Base-by-base conservation (phyloP, 306 rosid species). In the Senna siamea region DNA sequence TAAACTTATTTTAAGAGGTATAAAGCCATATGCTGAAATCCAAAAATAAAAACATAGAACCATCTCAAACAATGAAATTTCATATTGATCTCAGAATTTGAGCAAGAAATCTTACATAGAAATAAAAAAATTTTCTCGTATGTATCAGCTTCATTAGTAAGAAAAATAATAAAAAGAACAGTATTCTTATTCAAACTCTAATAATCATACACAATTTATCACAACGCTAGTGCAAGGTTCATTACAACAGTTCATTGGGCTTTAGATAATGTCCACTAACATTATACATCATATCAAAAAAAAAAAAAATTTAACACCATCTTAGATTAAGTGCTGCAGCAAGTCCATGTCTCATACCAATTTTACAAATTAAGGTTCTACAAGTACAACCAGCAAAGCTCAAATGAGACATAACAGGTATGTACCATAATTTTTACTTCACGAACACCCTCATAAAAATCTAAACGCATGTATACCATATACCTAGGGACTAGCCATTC, bases 1-100 rank as follows among this genome's bases (percentile, higher is more conserved):
- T 19, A 26, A 35, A 28, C 23, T 26, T 46, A 78, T 83, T 77
- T 83, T 75, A 44, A 41, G 50, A 44, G n/a, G 17, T 11, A 44
- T 44, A 3, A 15, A 11, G 11, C 50, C 11, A 3, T 13, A 44
- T 44, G 6, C n/a, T 3, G 17, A 44, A 5, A 15, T 12, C 5
- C 26, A 51, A 18, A 19, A 17, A 51, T 51, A 19, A 51, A 9
- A 23, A 8, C 10, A 50, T n/a, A 20, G 2, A 19, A 12, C 0
- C 1, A 20, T 53, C 59, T 3, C 22, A n/a, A 50, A 9, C 23
- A 50, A 50, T 17, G 55, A 17, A 22, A 50, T 1, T 50, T n/a
- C 55, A 14, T n/a, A 8, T 6, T 50, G 23, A 50, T 50, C 55
- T 41, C 13, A 9, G 14, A 1, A 9, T 41, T 9, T 9, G 9